Evolutionary conservation across 345 rosid genomes (phyloP).

Genomic region (Salix brachista): DNA sequence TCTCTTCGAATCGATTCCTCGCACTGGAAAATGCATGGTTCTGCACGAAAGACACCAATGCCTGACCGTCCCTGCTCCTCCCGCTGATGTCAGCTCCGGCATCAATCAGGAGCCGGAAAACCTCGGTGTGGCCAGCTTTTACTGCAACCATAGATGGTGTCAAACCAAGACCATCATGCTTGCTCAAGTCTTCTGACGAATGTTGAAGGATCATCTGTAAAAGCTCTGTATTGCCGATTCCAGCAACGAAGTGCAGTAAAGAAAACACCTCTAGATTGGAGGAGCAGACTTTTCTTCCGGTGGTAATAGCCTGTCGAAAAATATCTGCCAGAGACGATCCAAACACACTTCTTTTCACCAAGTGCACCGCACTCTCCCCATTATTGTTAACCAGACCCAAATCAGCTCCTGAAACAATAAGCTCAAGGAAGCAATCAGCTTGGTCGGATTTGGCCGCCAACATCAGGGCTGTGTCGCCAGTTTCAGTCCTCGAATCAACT

Average conservation of each 20-base stretch:
- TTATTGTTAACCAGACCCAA: slow-evolving; percentile 27
- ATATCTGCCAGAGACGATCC: slow-evolving; percentile 20
- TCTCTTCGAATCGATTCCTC: slow-evolving; percentile 27
- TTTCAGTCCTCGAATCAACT: slow-evolving; percentile 28
- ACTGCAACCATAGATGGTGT: slow-evolving; percentile 22
- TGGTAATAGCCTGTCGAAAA: slow-evolving; percentile 20
- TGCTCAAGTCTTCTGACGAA: slow-evolving; percentile 15
- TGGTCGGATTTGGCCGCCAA: slow-evolving; percentile 34
- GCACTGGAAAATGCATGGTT: slow-evolving; percentile 18
- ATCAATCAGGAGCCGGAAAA: slow-evolving; percentile 25
- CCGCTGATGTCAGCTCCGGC: slow-evolving; percentile 26
- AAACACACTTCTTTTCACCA: slow-evolving; percentile 25
- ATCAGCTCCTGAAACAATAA: slow-evolving; percentile 30
- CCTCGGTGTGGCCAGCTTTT: slow-evolving; percentile 26
- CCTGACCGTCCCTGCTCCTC: slow-evolving; percentile 27
- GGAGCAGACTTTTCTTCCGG: slow-evolving; percentile 12
- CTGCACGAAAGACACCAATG: slow-evolving; percentile 9
- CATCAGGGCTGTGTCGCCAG: slow-evolving; percentile 32
- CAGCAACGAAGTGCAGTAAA: slow-evolving; percentile 28
- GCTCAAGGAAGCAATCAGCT: slow-evolving; percentile 29
- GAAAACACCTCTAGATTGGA: slow-evolving; percentile 33
- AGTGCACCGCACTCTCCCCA: slow-evolving; percentile 25
- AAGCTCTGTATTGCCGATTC: slow-evolving; percentile 23
- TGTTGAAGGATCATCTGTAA: slow-evolving; percentile 16
- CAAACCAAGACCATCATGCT: slow-evolving; percentile 23